Evolutionary conservation across 257 asterid genomes (phyloP).

Genomic region (Solanum arcanum): DNA sequence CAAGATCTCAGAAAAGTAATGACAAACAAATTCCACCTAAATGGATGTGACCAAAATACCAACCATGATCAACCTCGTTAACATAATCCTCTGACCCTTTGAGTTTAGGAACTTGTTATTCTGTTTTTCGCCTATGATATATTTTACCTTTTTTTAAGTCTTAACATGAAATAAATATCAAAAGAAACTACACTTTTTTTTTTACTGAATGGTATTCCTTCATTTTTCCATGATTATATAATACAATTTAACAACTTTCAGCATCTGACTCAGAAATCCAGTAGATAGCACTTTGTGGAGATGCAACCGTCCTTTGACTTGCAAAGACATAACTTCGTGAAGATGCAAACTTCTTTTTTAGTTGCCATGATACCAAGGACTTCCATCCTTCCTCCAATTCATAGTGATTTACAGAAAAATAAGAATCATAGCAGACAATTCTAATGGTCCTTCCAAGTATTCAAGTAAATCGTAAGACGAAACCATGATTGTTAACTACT

Average conservation of each 20-base stretch:
- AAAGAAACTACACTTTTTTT: not conserved
- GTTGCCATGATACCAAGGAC: not conserved
- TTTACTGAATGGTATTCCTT: not conserved
- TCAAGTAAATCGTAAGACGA: not conserved
- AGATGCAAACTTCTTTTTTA: not conserved
- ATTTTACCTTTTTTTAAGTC: not conserved
- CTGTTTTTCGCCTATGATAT: not conserved
- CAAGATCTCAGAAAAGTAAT: not conserved
- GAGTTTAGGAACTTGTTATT: not conserved
- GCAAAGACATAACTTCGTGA: not conserved
- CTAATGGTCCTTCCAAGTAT: not conserved
- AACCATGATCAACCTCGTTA: not conserved
- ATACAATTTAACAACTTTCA: not conserved
- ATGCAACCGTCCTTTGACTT: not conserved
- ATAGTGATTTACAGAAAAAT: not conserved
- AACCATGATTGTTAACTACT: not conserved
- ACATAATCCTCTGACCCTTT: not conserved
- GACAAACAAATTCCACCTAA: not conserved
- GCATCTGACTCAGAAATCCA: not conserved
- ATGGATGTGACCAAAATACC: not conserved
- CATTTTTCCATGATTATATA: not conserved
- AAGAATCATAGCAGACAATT: not conserved
- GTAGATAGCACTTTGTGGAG: not conserved
- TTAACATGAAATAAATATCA: not conserved
- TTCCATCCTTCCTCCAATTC: not conserved